Evolutionary conservation across 768 basidiomycete species (phyloP), one percentile per base, ranked within the genome.

Genomic region (Boletales sp.): DNA sequence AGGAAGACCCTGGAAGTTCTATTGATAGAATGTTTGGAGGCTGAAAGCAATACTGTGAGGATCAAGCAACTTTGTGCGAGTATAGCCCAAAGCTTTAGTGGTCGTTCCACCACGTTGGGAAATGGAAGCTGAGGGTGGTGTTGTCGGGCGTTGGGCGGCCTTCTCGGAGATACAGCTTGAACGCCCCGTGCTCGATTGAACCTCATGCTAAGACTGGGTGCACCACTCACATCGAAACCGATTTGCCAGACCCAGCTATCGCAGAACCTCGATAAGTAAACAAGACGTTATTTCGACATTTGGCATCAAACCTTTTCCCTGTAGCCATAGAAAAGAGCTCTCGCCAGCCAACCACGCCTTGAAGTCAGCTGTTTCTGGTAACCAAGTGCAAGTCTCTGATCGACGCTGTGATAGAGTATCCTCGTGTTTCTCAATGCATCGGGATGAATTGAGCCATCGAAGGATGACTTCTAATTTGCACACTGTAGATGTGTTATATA

Each of bases 61-160:
- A 53, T 89, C 86, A 92, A 72, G 0, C 87, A 87, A 52, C 85
- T 83, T 40, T 75, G 74, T 11, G 82, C 74, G 12, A 90, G 71
- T 17, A 74, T 71, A 1, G 69, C 58, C 75, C 82, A 83, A 4
- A 84, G 31, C 30, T 71, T 71, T 14, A 50, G 31, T 2, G 60
- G 40, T 17, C 59, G 60, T 41, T 66, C 62, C 60, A 59, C 39
- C 47, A 52, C 2, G 18, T 65, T 59, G 9, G 53, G 3, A 5
- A 52, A 61, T 10, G 56, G 54, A 44, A 45, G 35, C 15, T 67
- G 67, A 14, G 47, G 21, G 2, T 46, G 62, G 17, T 57, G 65
- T 12, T 65, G 65, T 35, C 54, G 66, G 30, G 52, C 32, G 18
- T 58, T 49, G 21, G 60, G 55, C 34, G 53, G 52, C 52, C 66